phyloP scores from a whole-genome alignment of 2,329 filamentous ascomycete genomes.

The Sporothrix euskadiensis region DNA sequence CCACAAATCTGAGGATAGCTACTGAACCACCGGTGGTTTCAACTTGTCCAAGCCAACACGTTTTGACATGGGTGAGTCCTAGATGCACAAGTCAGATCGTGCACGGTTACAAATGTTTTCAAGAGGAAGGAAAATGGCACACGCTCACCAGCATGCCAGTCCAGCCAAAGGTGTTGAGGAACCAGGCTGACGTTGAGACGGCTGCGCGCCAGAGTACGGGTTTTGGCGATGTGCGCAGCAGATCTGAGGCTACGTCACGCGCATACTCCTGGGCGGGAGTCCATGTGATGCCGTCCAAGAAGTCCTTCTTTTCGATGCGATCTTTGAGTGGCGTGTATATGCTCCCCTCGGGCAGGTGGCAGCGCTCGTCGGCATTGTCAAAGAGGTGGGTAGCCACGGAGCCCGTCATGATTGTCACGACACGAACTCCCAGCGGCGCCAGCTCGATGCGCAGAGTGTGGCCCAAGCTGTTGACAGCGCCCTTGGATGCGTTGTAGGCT shows the following conservation, averaged over 20 bases:
- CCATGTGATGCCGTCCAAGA: slow-evolving; percentile 35
- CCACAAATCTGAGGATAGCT: background rate
- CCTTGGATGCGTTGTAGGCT: slow-evolving; percentile 40
- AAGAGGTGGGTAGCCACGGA: slow-evolving; percentile 38
- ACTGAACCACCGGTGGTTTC: background rate
- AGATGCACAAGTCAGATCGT: background rate
- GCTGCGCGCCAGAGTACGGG: slow-evolving; percentile 38
- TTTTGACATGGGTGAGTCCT: slow-evolving; percentile 21
- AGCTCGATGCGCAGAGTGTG: slow-evolving; percentile 39
- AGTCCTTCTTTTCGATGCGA: slow-evolving; percentile 36
- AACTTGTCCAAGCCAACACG: slow-evolving; percentile 16
- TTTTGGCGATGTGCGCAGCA: slow-evolving; percentile 35
- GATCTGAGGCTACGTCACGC: slow-evolving; percentile 36
- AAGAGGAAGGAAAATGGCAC: background rate
- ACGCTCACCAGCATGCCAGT: slow-evolving; percentile 32
- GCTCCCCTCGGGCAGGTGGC: slow-evolving; percentile 36
- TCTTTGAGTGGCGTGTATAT: slow-evolving; percentile 36
- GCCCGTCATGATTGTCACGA: slow-evolving; percentile 39
- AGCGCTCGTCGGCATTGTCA: slow-evolving; percentile 33
- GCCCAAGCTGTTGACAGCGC: slow-evolving; percentile 35
- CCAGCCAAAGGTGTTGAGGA: slow-evolving; percentile 39
- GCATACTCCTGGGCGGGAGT: slow-evolving; percentile 37
- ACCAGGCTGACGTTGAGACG: slow-evolving; percentile 35
- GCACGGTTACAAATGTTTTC: background rate
- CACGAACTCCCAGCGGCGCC: slow-evolving; percentile 38